Percentiles rank a stretch among this genome's conserved stretches.
Conservation (phyloP, 2,329 filamentous ascomycete genomes). For the Xenosphaeropsis pyriputrescens region DNA sequence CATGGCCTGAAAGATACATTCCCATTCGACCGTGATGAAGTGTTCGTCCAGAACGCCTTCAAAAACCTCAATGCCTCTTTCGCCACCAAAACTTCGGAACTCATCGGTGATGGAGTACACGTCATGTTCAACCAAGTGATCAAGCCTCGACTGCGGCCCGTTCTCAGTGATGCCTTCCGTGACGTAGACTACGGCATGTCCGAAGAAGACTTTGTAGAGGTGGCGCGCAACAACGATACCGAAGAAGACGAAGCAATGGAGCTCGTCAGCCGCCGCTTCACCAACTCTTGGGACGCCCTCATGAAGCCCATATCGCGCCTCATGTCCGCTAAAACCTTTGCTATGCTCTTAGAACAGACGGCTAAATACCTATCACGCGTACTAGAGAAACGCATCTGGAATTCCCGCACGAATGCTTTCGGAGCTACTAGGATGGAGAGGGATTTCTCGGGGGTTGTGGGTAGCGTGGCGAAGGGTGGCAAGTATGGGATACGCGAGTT, state of each 20-base stretch:
- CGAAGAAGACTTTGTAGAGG: conserved; percentile 43
- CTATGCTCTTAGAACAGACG: conserved; percentile 59
- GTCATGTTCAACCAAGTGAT: conserved; percentile 82
- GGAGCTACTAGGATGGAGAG: conserved; percentile 75
- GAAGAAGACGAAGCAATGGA: conserved; percentile 31
- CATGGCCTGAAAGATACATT: conserved; percentile 48
- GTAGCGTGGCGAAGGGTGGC: conserved; percentile 47
- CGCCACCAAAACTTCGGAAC: conserved; percentile 61
- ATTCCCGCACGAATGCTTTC: conserved; percentile 62
- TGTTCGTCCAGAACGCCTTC: conserved; percentile 53
- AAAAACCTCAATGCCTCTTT: conserved; percentile 58
- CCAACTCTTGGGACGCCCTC: conserved; percentile 71
- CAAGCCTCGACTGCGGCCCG: conserved; percentile 68
- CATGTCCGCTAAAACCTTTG: conserved; percentile 64
- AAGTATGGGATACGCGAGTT: conserved; percentile 66
- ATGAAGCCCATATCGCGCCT: conserved; percentile 75
- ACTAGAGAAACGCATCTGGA: conserved; percentile 79
- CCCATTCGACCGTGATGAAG: conserved; percentile 64
- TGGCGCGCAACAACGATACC: conserved; percentile 32
- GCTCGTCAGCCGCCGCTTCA: conserved; percentile 65
- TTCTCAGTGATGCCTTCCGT: conserved; percentile 78
- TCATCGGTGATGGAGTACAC: conserved; percentile 70
- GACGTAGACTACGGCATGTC: conserved; percentile 74
- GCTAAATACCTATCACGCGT: conserved; percentile 61
- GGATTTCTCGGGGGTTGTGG: conserved; percentile 65